A percentile compares a stretch with the other conserved stretches of the same genome.
Conservation (phyloP, 306 rosid genomes). For the Phaseolus lunatus region DNA sequence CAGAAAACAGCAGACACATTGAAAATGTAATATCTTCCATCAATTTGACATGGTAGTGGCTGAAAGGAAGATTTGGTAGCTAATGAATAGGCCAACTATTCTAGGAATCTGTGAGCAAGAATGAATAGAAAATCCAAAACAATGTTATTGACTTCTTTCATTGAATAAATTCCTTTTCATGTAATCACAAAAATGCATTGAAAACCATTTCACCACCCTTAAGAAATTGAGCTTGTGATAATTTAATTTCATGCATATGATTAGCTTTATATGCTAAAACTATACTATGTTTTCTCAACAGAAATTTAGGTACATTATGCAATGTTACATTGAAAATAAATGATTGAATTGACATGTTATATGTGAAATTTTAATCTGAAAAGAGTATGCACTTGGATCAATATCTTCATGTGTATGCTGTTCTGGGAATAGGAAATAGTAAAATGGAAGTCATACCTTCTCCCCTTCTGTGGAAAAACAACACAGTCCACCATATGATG, state of each 20-base stretch:
- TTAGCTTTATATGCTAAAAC: not conserved
- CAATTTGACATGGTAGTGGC: not conserved
- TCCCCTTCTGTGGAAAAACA: constrained; percentile 82
- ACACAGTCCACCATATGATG: constrained; percentile 87
- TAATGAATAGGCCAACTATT: not conserved
- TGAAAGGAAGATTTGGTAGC: not conserved
- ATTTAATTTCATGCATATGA: not conserved
- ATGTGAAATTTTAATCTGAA: constrained; percentile 13
- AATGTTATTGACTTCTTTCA: not conserved
- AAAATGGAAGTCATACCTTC: constrained; percentile 50
- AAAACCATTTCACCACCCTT: not conserved
- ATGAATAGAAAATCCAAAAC: not conserved
- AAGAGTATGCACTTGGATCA: constrained; percentile 24
- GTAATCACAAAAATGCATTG: not conserved
- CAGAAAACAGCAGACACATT: constrained; percentile 27
- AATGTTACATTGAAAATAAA: not conserved
- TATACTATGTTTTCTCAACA: not conserved
- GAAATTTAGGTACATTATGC: not conserved
- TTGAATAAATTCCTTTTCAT: not conserved
- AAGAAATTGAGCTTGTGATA: not conserved
- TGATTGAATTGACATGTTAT: not conserved
- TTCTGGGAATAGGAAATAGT: not conserved
- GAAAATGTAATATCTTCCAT: not conserved
- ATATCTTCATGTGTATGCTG: constrained; percentile 12
- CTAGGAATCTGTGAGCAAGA: not conserved